Evolutionary conservation across 805 yeast species (phyloP), one percentile per base, ranked within the genome.

Genomic region (Starmerella apicola): DNA sequence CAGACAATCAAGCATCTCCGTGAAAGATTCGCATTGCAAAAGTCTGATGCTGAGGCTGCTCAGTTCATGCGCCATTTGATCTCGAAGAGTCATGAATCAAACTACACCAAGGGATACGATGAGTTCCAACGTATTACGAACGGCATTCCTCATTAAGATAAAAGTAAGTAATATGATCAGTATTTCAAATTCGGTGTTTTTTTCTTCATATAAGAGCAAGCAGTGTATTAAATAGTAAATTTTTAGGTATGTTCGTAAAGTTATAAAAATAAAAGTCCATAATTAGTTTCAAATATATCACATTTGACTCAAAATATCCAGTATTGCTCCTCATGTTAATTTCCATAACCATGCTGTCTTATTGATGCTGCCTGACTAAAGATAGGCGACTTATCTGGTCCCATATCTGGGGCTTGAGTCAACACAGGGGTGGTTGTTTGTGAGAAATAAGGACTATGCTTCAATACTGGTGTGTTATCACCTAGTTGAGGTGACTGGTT

Each of bases 91-190:
- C 80, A 76, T 60, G 97, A 88, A 60, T 81, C 94, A 61, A 64
- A 75, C 53, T 84, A 79, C 55, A 91, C 98, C 26, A 81, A 78
- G 56, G 97, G 95, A 17, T 91, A 91, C 60, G 99, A 91, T 57
- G 96, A 86, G 64, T 91, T 91, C 75, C 99, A 91, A 63, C 70
- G 94, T 54, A 59, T 91, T 50, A 91, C 98, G 27, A 91, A 91
- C 54, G 99, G 99, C 43, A 91, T 91, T 59, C 98, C 98, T 15
- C 88, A 86, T 55, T 86, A 52, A 45, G 48, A 3, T 7, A 5
- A n/a, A 2, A n/a, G n/a, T 5, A 10, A 3, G 9, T 24, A 8
- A n/a, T 29, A 13, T n/a, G 8, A 20, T 2, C 16, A 7, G 17
- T n/a, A 3, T 29, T 6, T 7, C n/a, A n/a, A n/a, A n/a, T n/a